Conservation (phyloP, 2,329 filamentous ascomycete species). For the Aureobasidium sp. region DNA sequence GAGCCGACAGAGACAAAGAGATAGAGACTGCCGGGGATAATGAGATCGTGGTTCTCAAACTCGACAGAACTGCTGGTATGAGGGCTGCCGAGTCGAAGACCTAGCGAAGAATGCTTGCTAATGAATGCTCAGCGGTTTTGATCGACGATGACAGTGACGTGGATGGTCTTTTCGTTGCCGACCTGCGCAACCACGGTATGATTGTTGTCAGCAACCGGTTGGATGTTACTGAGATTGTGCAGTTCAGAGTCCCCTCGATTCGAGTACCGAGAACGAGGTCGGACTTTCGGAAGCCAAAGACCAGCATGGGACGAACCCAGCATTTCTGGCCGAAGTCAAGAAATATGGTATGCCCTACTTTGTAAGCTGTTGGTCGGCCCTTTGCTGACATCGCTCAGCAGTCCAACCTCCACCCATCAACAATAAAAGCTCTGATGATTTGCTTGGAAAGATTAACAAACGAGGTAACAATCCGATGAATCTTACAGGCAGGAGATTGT, state of each 20-base stretch:
- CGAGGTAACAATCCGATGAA: neutral
- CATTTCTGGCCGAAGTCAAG: neutral
- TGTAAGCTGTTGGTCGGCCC: no score
- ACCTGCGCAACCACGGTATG: neutral
- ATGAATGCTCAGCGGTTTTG: neutral
- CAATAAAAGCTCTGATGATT: neutral
- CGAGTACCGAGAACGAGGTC: neutral
- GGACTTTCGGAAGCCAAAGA: neutral
- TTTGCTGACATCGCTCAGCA: neutral
- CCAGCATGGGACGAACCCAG: no score
- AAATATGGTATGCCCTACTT: neutral
- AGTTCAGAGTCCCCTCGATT: neutral
- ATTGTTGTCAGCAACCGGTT: no score
- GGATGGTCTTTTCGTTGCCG: neutral
- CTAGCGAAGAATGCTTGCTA: neutral
- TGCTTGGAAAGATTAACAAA: neutral
- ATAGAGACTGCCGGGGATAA: neutral
- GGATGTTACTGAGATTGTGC: neutral
- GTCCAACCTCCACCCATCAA: neutral
- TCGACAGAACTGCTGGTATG: neutral
- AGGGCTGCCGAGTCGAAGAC: no score
- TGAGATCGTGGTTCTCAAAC: neutral
- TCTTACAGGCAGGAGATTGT: neutral
- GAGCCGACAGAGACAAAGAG: neutral
- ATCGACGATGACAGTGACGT: constrained; percentile 6